Evolutionary conservation across 1,139 yeast genomes (phyloP).

Genomic region (Hanseniaspora uvarum): DNA sequence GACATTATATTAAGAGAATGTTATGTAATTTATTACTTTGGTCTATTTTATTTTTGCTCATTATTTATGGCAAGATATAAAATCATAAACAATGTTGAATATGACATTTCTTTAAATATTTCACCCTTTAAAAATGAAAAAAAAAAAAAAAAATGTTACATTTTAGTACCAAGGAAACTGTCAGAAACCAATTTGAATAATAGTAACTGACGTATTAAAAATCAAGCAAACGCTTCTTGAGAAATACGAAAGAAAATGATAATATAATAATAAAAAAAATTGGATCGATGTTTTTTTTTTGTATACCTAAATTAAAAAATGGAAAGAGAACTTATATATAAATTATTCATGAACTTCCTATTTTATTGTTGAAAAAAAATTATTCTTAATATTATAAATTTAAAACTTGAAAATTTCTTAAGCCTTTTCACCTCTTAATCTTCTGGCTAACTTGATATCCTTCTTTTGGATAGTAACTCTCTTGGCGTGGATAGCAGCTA

Average conservation of each 20-base stretch:
- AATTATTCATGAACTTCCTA: constrained; percentile 9
- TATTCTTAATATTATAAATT: constrained; percentile 1
- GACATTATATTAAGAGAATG: neutral
- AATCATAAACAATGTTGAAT: too few species aligned
- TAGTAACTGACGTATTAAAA: neutral
- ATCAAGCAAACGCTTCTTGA: too few species aligned
- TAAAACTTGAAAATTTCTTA: constrained; percentile 29
- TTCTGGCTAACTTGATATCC: constrained; percentile 97
- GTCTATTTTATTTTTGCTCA: neutral
- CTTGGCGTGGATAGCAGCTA: constrained; percentile 99
- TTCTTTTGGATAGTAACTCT: constrained; percentile 99
- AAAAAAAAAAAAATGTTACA: neutral
- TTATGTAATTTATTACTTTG: neutral
- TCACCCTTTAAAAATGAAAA: neutral
- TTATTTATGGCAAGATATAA: neutral
- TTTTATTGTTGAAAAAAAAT: constrained; percentile 12
- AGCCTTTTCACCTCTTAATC: constrained; percentile 96
- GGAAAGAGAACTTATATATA: constrained; percentile 11
- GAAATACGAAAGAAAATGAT: neutral
- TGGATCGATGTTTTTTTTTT: constrained; percentile 14
- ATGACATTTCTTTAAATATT: too few species aligned
- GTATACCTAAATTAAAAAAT: constrained; percentile 17
- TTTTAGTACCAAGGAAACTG: neutral
- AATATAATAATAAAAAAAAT: neutral
- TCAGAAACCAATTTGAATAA: neutral